A percentile compares a stretch with the other conserved stretches of the same genome.
phyloP scores from a whole-genome alignment of 2,329 filamentous ascomycete species.

The Aspergillus novoparasiticus region DNA sequence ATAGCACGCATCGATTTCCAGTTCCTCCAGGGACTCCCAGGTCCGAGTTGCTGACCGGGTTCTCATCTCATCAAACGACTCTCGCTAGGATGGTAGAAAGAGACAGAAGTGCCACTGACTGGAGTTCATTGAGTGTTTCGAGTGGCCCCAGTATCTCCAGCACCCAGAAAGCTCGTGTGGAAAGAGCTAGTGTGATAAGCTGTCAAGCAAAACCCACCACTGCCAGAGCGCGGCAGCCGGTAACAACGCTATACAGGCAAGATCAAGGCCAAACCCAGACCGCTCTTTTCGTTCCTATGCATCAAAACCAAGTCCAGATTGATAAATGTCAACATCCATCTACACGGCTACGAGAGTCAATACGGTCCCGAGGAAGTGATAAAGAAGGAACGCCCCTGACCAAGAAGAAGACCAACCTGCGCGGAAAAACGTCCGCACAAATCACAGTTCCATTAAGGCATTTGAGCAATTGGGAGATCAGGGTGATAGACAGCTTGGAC shows the following conservation, averaged over 20 bases:
- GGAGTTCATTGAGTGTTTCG: neutral
- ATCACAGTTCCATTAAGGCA: conserved; percentile 8
- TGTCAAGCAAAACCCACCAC: neutral
- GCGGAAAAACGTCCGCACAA: neutral
- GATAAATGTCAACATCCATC: neutral
- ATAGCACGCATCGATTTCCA: conserved; percentile 23
- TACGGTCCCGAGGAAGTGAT: neutral
- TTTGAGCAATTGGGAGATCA: conserved; percentile 40
- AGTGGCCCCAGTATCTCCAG: neutral
- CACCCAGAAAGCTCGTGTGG: neutral
- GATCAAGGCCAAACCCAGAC: neutral
- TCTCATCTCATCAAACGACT: conserved; percentile 18
- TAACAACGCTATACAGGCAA: neutral
- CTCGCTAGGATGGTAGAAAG: neutral
- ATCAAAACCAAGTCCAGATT: neutral
- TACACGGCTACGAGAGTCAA: neutral
- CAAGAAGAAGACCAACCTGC: neutral
- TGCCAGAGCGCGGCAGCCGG: neutral
- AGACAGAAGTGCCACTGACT: neutral
- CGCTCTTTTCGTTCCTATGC: neutral
- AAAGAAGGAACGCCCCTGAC: neutral
- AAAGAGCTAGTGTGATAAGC: no score
- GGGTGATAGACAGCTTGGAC: conserved; percentile 36
- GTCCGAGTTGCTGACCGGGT: conserved; percentile 29
- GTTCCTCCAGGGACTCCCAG: conserved; percentile 42